Evolutionary conservation across 768 basidiomycete species (phyloP).

Genomic region (Xerocomus spinulosus): DNA sequence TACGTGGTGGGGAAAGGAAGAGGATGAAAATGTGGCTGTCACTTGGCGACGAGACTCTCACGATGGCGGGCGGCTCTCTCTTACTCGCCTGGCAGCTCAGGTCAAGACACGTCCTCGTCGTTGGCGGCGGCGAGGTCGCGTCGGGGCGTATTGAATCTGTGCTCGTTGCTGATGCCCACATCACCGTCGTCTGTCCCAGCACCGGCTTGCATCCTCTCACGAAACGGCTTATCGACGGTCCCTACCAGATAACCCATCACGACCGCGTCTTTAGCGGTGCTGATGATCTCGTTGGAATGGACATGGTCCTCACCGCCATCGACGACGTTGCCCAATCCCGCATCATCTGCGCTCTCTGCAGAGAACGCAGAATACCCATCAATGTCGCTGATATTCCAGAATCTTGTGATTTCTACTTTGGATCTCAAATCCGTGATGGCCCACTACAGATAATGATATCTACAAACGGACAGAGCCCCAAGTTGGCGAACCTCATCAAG

Average conservation of each 20-base stretch:
- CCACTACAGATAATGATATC: slow-evolving; percentile 95
- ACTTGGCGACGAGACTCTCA: no score
- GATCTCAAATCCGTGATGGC: slow-evolving; percentile 84
- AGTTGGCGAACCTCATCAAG: slow-evolving; percentile 81
- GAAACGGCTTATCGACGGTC: slow-evolving; percentile 43
- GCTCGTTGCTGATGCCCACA: slow-evolving; percentile 71
- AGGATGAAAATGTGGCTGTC: no score
- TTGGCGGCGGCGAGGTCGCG: slow-evolving; percentile 93
- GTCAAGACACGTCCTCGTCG: slow-evolving; percentile 76
- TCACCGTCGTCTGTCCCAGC: slow-evolving; percentile 73
- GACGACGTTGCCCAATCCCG: slow-evolving; percentile 73
- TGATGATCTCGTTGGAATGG: slow-evolving; percentile 62
- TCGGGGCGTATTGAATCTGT: slow-evolving; percentile 83
- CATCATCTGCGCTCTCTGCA: slow-evolving; percentile 65
- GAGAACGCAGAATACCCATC: slow-evolving; percentile 70
- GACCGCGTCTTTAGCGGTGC: slow-evolving; percentile 63
- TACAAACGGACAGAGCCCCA: slow-evolving; percentile 90
- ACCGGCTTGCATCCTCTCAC: slow-evolving; percentile 62
- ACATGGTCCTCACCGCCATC: slow-evolving; percentile 93
- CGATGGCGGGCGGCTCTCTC: slow-evolving; percentile 63
- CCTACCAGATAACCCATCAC: slow-evolving; percentile 55
- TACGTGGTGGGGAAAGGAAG: background rate
- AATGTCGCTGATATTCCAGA: slow-evolving; percentile 97
- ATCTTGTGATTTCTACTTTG: slow-evolving; percentile 98
- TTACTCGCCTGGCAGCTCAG: slow-evolving; percentile 93